Evolutionary conservation across 306 rosid species (phyloP).

Genomic region (Ormosia semicastrata): DNA sequence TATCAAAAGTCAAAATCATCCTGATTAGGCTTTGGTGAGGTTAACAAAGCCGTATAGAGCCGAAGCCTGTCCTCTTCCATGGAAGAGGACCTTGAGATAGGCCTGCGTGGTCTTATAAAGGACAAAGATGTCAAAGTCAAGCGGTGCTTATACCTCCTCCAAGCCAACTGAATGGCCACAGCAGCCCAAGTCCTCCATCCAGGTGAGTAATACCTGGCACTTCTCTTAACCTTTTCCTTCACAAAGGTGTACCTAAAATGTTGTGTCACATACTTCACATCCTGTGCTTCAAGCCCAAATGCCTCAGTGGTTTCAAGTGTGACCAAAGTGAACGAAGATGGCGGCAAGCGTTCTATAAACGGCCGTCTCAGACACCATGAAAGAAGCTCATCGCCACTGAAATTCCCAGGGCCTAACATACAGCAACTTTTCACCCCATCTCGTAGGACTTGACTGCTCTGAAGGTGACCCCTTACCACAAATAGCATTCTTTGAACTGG

Average conservation of each 20-base stretch:
- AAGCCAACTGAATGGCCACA: constrained; percentile 88
- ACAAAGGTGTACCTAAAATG: constrained; percentile 91
- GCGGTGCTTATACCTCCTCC: constrained; percentile 78
- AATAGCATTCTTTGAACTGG: constrained; percentile 94
- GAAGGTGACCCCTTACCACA: constrained; percentile 92
- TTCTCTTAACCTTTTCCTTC: constrained; percentile 84
- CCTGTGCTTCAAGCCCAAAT: constrained; percentile 77
- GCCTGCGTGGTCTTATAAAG: constrained; percentile 80
- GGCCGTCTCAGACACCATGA: constrained; percentile 92
- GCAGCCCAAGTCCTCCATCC: constrained; percentile 99
- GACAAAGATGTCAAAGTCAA: constrained; percentile 70
- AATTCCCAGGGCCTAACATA: constrained; percentile 94
- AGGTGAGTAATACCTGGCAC: constrained; percentile 89
- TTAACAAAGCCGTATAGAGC: constrained; percentile 78
- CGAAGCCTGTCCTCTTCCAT: constrained; percentile 84
- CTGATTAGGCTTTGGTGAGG: constrained; percentile 91
- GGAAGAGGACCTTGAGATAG: constrained; percentile 72
- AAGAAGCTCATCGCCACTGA: constrained; percentile 89
- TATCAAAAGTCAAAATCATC: constrained; percentile 58
- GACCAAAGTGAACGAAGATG: constrained; percentile 66
- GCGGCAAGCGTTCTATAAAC: constrained; percentile 73
- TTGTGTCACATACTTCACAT: constrained; percentile 87
- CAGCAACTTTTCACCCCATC: constrained; percentile 90
- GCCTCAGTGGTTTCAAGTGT: constrained; percentile 89
- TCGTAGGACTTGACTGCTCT: constrained; percentile 80